A percentile compares a stretch with the other conserved stretches of the same genome.
phyloP scores from a whole-genome alignment of 495 filamentous ascomycete species.

The Jackrogersella multiformis region DNA sequence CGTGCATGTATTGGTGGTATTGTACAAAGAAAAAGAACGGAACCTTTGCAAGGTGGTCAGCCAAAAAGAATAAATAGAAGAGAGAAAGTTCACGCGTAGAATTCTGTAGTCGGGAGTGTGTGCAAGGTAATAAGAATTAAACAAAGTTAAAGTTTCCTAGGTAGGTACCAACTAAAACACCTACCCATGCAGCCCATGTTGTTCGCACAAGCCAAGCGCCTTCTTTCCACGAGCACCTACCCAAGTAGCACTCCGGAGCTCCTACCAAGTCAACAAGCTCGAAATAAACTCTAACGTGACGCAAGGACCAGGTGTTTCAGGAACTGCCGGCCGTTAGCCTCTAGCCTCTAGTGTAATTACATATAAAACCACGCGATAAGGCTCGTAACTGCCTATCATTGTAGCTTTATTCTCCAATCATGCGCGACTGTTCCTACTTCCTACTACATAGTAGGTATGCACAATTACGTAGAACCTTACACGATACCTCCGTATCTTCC shows the following conservation, averaged over 20 bases:
- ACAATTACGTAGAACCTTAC: constrained; percentile 20
- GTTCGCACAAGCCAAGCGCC: constrained; percentile 30
- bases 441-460: background rate
- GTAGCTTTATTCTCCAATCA: constrained; percentile 31
- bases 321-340: constrained; percentile 35
- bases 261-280: background rate
- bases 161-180: background rate
- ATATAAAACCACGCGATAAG: constrained; percentile 11
- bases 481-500: constrained; percentile 9
- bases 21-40: background rate
- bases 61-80: constrained; percentile 1
- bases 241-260: too few species aligned
- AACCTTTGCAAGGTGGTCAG: background rate
- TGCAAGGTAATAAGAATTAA: too few species aligned
- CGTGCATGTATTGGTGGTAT: background rate
- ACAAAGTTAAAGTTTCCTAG: constrained; percentile 6
- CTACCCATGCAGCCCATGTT: background rate
- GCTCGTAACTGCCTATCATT: constrained; percentile 4
- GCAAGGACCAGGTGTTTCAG: constrained; percentile 37
- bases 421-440: background rate
- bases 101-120: background rate
- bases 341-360: constrained; percentile 15
- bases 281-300: constrained; percentile 25
- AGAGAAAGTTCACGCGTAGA: constrained; percentile 1
- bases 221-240: constrained; percentile 10